A percentile compares a stretch with the other conserved stretches of the same genome.
phyloP scores from a whole-genome alignment of 768 basidiomycete species.

The Lepiota subincarnata region DNA sequence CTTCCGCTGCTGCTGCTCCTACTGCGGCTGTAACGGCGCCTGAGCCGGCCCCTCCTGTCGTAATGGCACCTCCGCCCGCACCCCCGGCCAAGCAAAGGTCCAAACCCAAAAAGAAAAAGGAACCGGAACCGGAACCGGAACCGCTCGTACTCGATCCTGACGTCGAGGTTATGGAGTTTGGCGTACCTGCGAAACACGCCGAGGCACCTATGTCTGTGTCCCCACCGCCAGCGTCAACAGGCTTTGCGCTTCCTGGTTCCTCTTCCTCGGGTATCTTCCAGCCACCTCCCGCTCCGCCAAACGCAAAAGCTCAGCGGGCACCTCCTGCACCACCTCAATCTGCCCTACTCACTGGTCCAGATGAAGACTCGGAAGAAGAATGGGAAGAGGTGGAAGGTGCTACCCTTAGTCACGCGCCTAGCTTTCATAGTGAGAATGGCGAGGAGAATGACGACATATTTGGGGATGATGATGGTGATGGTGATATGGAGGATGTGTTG shows the following conservation, averaged over 20 bases:
- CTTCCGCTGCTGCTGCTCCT: slow-evolving; percentile 3
- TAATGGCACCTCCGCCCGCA: slow-evolving; percentile 28
- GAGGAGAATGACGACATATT: slow-evolving; percentile 13
- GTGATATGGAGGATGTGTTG: slow-evolving; percentile 13
- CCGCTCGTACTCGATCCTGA: background rate
- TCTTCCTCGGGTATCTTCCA: slow-evolving; percentile 8
- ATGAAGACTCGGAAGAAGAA: slow-evolving; percentile 15
- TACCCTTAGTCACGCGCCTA: slow-evolving; percentile 1
- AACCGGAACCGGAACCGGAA: background rate
- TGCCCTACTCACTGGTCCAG: background rate
- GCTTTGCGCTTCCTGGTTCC: slow-evolving; percentile 12
- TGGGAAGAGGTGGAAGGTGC: slow-evolving; percentile 15
- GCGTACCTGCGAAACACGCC: slow-evolving; percentile 8
- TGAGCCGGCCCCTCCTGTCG: slow-evolving; percentile 18
- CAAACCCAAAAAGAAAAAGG: slow-evolving; percentile 7
- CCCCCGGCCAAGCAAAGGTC: slow-evolving; percentile 21
- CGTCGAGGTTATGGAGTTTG: slow-evolving; percentile 6
- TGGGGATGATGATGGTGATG: slow-evolving; percentile 9
- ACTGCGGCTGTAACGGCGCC: slow-evolving; percentile 3
- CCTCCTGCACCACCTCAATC: background rate
- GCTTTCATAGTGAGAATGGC: slow-evolving; percentile 9
- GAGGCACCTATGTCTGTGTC: background rate
- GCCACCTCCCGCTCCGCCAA: slow-evolving; percentile 1
- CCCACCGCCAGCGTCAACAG: slow-evolving; percentile 2
- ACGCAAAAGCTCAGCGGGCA: background rate